Conservation (phyloP, 108 stramenopile species). For the Aurantiochytrium sp. region DNA sequence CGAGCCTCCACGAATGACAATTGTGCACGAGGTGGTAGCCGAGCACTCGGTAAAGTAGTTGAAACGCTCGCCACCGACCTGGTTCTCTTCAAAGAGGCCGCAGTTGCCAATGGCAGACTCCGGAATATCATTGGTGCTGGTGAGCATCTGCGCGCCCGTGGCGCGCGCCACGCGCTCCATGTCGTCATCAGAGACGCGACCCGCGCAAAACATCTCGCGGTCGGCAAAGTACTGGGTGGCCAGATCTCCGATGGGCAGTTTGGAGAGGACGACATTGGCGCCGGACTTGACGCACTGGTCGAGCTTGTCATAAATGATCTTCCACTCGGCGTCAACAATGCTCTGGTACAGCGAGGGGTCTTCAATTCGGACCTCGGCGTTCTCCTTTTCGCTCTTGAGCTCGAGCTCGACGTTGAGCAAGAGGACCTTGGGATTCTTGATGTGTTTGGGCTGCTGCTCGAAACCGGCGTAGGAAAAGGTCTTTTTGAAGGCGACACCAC, state of each 20-base stretch:
- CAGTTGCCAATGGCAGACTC: slow-evolving; percentile 70
- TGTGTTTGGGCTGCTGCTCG: slow-evolving; percentile 98
- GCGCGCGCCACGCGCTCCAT: slow-evolving; percentile 90
- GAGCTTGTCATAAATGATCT: slow-evolving; percentile 96
- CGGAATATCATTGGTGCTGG: slow-evolving; percentile 67
- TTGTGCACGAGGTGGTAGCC: slow-evolving; percentile 76
- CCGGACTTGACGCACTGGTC: slow-evolving; percentile 78
- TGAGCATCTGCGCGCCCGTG: slow-evolving; percentile 83
- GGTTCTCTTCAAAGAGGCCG: slow-evolving; percentile 83
- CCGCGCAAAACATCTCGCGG: slow-evolving; percentile 88
- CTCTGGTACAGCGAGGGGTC: slow-evolving; percentile 91
- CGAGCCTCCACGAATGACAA: slow-evolving; percentile 88
- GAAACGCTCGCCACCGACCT: slow-evolving; percentile 92
- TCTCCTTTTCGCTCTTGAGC: slow-evolving; percentile 96
- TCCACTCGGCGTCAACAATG: slow-evolving; percentile 99
- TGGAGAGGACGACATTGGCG: slow-evolving; percentile 92
- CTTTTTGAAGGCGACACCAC: slow-evolving; percentile 97
- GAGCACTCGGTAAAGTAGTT: slow-evolving; percentile 94
- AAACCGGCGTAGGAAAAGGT: slow-evolving; percentile 98
- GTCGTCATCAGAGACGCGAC: slow-evolving; percentile 90
- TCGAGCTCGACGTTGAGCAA: slow-evolving; percentile 96
- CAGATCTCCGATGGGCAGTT: slow-evolving; percentile 94
- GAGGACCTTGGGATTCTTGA: slow-evolving; percentile 76
- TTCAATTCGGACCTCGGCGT: slow-evolving; percentile 95
- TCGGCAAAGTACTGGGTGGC: slow-evolving; percentile 99